phyloP scores from a whole-genome alignment of 805 yeast genomes.

The Sungouiella thailandica region DNA sequence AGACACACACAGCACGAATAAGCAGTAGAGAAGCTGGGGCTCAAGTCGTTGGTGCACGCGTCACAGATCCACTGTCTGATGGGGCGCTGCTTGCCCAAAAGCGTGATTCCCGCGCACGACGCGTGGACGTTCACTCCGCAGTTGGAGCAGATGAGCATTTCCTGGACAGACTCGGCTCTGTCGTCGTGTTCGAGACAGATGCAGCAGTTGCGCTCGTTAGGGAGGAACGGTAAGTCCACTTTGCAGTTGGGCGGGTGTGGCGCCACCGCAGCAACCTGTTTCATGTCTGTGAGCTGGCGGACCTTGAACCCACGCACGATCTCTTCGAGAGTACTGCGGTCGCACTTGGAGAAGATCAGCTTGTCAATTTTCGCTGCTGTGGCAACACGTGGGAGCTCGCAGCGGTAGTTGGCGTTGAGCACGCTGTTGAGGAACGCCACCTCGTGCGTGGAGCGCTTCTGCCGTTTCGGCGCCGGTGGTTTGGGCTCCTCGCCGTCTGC shows the following conservation, averaged over 20 bases:
- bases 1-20: constrained; percentile 67
- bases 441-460: constrained; percentile 5
- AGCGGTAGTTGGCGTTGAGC: constrained; percentile 17
- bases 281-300: constrained; percentile 26
- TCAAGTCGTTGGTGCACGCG: constrained; percentile 64
- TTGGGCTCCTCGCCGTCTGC: constrained; percentile 4
- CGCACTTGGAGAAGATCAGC: constrained; percentile 13
- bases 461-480: constrained; percentile 5
- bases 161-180: constrained; percentile 18
- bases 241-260: constrained; percentile 11
- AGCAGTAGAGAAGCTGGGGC: constrained; percentile 52
- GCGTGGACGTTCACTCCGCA: constrained; percentile 73
- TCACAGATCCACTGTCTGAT: constrained; percentile 71
- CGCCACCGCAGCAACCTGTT: constrained; percentile 9
- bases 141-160: constrained; percentile 49
- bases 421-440: constrained; percentile 12
- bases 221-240: constrained; percentile 10
- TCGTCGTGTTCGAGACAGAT: constrained; percentile 47
- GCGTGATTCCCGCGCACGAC: constrained; percentile 55
- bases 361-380: constrained; percentile 15
- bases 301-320: constrained; percentile 15
- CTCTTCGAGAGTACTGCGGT: constrained; percentile 10
- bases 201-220: constrained; percentile 37
- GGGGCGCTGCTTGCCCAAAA: constrained; percentile 19
- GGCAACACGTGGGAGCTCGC: constrained; percentile 9